phyloP scores from a whole-genome alignment of 2,329 filamentous ascomycete genomes.

The Coniochaeta sp. region DNA sequence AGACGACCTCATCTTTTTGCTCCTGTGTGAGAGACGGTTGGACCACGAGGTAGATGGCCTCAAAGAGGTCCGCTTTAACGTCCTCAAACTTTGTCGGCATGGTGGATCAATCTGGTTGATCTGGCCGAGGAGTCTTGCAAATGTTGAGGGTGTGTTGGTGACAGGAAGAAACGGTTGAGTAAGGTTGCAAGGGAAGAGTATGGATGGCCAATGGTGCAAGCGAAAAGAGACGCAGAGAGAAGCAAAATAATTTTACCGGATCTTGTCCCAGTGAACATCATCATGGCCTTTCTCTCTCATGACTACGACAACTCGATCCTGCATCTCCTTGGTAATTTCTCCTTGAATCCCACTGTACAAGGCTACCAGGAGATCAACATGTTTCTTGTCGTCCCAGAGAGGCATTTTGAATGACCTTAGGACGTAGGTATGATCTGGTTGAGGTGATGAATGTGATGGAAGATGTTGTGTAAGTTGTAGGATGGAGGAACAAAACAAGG shows the following conservation, averaged over 20 bases:
- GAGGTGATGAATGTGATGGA: background rate
- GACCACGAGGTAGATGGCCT: constrained; percentile 14
- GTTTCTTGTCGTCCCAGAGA: constrained; percentile 5
- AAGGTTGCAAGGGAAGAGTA: background rate
- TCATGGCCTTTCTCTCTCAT: constrained; percentile 15
- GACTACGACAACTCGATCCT: constrained; percentile 11
- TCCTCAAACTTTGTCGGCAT: constrained; percentile 22
- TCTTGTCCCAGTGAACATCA: constrained; percentile 12
- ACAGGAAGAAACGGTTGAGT: background rate
- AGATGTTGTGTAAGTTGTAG: background rate
- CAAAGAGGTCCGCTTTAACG: constrained; percentile 18
- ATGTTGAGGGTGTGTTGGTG: too few relatives aligned
- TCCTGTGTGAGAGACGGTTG: constrained; percentile 10
- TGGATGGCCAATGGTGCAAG: too few relatives aligned
- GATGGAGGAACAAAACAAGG: background rate
- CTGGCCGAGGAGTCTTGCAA: background rate
- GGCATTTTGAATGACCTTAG: constrained; percentile 6
- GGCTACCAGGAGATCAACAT: constrained; percentile 13
- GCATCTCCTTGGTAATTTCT: constrained; percentile 11
- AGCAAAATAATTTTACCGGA: constrained; percentile 10
- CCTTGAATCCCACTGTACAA: constrained; percentile 12
- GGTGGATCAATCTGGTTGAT: background rate
- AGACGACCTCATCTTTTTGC: constrained; percentile 16
- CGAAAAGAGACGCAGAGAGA: background rate
- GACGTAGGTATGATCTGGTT: background rate